These are phyloP conservation scores for Haematococcus lacustris DNA, from an alignment of 139 green algal genomes.

Conservation along the genomic window DNA sequence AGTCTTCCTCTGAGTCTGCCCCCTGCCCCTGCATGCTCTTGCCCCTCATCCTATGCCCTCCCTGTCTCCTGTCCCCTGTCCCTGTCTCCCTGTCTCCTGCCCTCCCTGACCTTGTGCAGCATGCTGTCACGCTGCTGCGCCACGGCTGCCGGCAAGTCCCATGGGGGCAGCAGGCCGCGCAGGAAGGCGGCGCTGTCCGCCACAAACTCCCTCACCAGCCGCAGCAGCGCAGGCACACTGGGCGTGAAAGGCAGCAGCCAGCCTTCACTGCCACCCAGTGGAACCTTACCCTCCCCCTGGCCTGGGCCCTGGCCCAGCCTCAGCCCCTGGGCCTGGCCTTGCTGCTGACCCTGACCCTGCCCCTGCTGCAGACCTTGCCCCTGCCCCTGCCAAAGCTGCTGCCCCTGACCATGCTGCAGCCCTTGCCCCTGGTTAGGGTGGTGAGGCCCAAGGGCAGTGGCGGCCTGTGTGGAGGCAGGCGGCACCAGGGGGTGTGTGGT, in stretches of 20 bases:
- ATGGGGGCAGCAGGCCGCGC: slow-evolving; percentile 42
- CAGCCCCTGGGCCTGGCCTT: background rate
- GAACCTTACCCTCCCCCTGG: too few relatives aligned
- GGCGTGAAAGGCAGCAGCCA: slow-evolving; percentile 31
- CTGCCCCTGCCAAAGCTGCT: background rate
- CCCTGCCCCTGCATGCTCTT: too few relatives aligned
- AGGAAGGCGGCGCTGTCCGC: slow-evolving; percentile 27
- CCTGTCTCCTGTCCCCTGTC: too few relatives aligned
- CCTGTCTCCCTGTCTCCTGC: too few relatives aligned
- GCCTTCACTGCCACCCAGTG: background rate
- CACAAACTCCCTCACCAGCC: slow-evolving; percentile 23
- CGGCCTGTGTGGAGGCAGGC: too few relatives aligned
- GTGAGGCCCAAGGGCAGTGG: too few relatives aligned
- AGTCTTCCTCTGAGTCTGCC: too few relatives aligned
- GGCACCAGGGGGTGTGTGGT: too few relatives aligned
- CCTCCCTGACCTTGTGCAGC: slow-evolving; percentile 30
- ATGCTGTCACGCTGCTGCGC: slow-evolving; percentile 45
- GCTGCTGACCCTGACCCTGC: background rate
- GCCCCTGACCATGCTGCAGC: background rate
- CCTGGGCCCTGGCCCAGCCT: too few relatives aligned
- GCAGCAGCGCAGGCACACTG: slow-evolving; percentile 33
- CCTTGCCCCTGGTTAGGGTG: too few relatives aligned
- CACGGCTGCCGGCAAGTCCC: slow-evolving; percentile 48
- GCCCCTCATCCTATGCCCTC: too few relatives aligned
- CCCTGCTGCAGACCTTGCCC: background rate